Evolutionary conservation across 2,329 filamentous ascomycete species (phyloP).

Genomic region (Penicillium occitanis): DNA sequence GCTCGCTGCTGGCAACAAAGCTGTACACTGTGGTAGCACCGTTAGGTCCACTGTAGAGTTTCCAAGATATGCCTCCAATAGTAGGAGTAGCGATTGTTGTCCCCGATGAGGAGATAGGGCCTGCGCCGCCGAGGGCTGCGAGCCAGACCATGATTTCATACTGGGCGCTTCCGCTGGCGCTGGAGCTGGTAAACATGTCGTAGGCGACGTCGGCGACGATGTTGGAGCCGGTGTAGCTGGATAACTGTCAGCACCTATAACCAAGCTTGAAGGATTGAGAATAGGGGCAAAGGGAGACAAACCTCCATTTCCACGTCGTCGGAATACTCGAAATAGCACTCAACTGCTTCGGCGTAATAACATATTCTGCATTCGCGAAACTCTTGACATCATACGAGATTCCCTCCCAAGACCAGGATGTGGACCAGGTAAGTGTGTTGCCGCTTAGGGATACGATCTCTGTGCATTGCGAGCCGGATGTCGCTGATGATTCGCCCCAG

Average conservation of each 20-base stretch:
- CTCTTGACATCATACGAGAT: conserved; percentile 47
- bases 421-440: conserved; percentile 44
- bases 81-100: conserved; percentile 53
- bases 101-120: conserved; percentile 55
- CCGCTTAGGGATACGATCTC: conserved; percentile 39
- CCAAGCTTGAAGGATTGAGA: neutral
- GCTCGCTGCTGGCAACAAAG: conserved; percentile 53
- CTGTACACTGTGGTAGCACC: conserved; percentile 59
- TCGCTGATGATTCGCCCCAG: conserved; percentile 46
- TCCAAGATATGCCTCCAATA: conserved; percentile 57
- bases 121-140: conserved; percentile 56
- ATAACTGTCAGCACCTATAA: neutral
- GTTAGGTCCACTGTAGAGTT: conserved; percentile 62
- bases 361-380: conserved; percentile 47
- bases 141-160: conserved; percentile 70
- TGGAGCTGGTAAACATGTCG: conserved; percentile 59
- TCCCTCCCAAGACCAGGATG: conserved; percentile 48
- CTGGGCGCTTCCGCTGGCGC: conserved; percentile 47
- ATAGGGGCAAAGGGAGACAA: conserved; percentile 14
- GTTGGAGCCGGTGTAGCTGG: conserved; percentile 49
- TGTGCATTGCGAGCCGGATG: conserved; percentile 46
- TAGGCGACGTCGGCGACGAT: conserved; percentile 62
- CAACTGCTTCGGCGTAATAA: conserved; percentile 36
- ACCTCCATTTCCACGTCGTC: conserved; percentile 49
- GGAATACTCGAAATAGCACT: conserved; percentile 44